Percentiles rank a stretch among this genome's conserved stretches.
Conservation (phyloP, 306 rosid species). For the Senna tora region DNA sequence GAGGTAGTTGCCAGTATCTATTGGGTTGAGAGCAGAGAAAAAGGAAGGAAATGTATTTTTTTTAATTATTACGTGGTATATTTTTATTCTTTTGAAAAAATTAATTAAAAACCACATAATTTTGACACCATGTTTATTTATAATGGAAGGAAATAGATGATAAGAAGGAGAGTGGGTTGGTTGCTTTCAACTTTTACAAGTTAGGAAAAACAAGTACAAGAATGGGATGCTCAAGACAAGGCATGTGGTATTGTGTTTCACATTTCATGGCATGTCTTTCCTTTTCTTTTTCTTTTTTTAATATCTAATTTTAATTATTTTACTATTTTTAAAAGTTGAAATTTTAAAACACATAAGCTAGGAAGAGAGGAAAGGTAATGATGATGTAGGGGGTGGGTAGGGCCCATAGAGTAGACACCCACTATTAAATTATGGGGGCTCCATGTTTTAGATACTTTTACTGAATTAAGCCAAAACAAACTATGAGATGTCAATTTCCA, state of each 20-base stretch:
- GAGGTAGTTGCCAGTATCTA: constrained; percentile 42
- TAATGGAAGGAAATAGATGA: constrained; percentile 34
- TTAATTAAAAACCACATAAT: too few relatives aligned
- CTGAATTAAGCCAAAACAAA: constrained; percentile 43
- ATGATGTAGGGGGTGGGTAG: constrained; percentile 36
- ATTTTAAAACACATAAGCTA: not conserved
- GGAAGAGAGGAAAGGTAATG: constrained; percentile 33
- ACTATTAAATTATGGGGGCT: constrained; percentile 43
- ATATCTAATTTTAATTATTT: too few relatives aligned
- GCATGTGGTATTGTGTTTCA: constrained; percentile 93
- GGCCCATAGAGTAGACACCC: constrained; percentile 37
- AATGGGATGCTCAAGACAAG: constrained; percentile 78
- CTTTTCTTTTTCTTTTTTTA: not conserved
- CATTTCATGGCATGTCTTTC: constrained; percentile 85
- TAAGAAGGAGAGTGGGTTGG: constrained; percentile 74
- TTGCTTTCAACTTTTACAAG: constrained; percentile 75
- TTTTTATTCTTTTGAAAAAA: too few relatives aligned
- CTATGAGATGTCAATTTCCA: constrained; percentile 20
- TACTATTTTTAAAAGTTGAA: not conserved
- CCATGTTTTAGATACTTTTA: constrained; percentile 38
- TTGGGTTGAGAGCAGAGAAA: constrained; percentile 26
- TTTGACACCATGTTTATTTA: too few relatives aligned
- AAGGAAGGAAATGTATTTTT: constrained; percentile 36
- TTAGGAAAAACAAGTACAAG: constrained; percentile 69
- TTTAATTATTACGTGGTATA: too few relatives aligned